These are phyloP conservation scores for Lactarius quietus DNA, from an alignment of 768 basidiomycete species.

Conservation along the genomic window DNA sequence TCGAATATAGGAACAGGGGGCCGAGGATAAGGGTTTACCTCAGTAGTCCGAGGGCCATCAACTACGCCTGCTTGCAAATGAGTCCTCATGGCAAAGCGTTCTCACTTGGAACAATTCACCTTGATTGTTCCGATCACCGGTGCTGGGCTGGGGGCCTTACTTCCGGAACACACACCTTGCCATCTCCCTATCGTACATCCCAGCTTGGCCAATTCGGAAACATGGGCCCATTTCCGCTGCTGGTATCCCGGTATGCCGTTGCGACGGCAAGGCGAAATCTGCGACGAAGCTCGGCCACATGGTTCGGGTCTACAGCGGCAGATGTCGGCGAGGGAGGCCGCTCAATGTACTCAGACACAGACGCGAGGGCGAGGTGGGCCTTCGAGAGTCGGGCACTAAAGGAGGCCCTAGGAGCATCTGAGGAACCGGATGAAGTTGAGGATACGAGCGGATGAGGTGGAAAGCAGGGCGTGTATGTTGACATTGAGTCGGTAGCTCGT, in stretches of 20 bases:
- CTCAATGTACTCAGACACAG: constrained; percentile 11
- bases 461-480: constrained; percentile 19
- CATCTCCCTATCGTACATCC: constrained; percentile 22
- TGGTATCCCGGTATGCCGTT: constrained; percentile 16
- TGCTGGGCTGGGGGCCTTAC: neutral
- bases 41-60: neutral
- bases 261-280: constrained; percentile 19
- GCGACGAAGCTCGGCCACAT: constrained; percentile 8
- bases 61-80: constrained; percentile 7
- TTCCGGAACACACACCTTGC: constrained; percentile 22
- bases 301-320: constrained; percentile 3
- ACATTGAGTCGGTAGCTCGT: constrained; percentile 4
- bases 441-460: constrained; percentile 1
- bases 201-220: constrained; percentile 19
- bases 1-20: constrained; percentile 6
- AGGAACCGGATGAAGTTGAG: neutral
- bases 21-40: constrained; percentile 14
- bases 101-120: constrained; percentile 12
- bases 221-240: constrained; percentile 22
- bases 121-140: constrained; percentile 5
- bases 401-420: neutral
- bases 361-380: constrained; percentile 16
- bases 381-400: constrained; percentile 13
- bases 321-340: constrained; percentile 18
- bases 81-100: neutral